phyloP scores from a whole-genome alignment of 2,329 filamentous ascomycete species.

The Lasiodiplodia gonubiensis region DNA sequence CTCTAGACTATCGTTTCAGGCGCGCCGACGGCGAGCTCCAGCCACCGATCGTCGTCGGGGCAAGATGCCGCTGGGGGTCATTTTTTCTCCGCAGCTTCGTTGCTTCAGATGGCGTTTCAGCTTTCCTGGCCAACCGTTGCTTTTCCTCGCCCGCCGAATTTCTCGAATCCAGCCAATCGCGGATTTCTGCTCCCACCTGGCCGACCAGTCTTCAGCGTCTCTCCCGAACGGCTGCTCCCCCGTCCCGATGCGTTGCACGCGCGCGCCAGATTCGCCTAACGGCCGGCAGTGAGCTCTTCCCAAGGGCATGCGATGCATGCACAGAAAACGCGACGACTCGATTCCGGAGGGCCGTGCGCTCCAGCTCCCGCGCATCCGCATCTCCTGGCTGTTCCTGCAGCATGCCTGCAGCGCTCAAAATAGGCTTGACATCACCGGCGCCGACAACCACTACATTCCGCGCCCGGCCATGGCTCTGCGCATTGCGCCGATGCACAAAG shows the following conservation, averaged over 20 bases:
- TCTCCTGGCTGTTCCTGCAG: conserved; percentile 25
- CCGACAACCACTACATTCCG: not conserved
- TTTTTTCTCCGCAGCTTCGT: conserved; percentile 7
- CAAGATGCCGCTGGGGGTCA: not conserved
- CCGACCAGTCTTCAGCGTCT: conserved; percentile 3
- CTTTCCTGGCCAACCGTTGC: conserved; percentile 17
- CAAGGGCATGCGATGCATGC: not conserved
- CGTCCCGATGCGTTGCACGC: not conserved
- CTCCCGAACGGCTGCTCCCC: not conserved
- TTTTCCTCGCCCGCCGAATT: conserved; percentile 7
- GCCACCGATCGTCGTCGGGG: conserved; percentile 17
- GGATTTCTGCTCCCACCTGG: not conserved
- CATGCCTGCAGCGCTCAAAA: conserved; percentile 12
- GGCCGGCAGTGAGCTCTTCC: not conserved
- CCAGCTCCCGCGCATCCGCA: conserved; percentile 21
- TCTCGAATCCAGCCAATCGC: conserved; percentile 14
- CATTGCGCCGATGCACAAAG: not conserved
- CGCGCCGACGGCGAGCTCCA: conserved; percentile 19
- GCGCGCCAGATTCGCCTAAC: not conserved
- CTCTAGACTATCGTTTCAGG: conserved; percentile 25
- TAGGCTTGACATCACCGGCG: conserved; percentile 13
- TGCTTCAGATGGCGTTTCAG: conserved; percentile 19
- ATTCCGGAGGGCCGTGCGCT: conserved; percentile 3
- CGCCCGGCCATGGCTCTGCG: conserved; percentile 7
- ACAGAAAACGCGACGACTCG: conserved; percentile 9